Conservation (phyloP, 1,284 basidiomycete species). For the Lentinula novae-zelandiae region DNA sequence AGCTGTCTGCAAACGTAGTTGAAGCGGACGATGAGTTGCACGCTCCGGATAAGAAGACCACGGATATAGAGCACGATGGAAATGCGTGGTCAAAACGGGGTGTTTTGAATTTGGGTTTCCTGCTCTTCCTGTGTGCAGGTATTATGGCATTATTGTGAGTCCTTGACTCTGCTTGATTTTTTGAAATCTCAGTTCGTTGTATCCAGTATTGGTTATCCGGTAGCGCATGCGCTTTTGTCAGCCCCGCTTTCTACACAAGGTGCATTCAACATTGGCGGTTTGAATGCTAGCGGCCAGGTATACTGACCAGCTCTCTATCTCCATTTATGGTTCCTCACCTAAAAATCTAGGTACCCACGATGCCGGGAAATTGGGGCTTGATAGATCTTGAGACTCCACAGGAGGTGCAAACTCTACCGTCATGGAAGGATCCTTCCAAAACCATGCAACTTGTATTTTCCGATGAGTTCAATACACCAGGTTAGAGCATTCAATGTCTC, state of each 20-base stretch:
- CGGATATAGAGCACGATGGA: conserved; percentile 21
- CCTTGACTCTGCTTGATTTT: neutral
- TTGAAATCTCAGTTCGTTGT: conserved; percentile 7
- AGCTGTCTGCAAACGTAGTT: conserved; percentile 25
- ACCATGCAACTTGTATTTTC: conserved; percentile 38
- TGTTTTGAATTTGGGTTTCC: conserved; percentile 46
- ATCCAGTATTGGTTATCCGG: conserved; percentile 31
- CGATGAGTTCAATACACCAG: conserved; percentile 56
- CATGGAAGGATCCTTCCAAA: conserved; percentile 33
- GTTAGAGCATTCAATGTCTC: neutral
- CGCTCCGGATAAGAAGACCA: conserved; percentile 24
- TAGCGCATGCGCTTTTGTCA: conserved; percentile 36
- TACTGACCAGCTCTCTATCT: neutral
- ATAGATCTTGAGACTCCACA: conserved; percentile 52
- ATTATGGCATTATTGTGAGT: conserved; percentile 10
- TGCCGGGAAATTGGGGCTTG: conserved; percentile 38
- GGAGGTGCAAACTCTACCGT: conserved; percentile 36
- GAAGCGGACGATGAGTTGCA: conserved; percentile 37
- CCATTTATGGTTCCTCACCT: conserved; percentile 2
- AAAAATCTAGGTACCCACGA: conserved; percentile 27
- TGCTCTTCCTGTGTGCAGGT: conserved; percentile 30
- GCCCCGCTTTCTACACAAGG: conserved; percentile 30
- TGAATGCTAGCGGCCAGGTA: conserved; percentile 35
- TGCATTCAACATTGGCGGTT: conserved; percentile 53
- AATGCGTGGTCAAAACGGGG: conserved; percentile 35